These are phyloP conservation scores for Podaxis sp. DNA, from an alignment of 768 basidiomycete genomes.

Conservation along the genomic window DNA sequence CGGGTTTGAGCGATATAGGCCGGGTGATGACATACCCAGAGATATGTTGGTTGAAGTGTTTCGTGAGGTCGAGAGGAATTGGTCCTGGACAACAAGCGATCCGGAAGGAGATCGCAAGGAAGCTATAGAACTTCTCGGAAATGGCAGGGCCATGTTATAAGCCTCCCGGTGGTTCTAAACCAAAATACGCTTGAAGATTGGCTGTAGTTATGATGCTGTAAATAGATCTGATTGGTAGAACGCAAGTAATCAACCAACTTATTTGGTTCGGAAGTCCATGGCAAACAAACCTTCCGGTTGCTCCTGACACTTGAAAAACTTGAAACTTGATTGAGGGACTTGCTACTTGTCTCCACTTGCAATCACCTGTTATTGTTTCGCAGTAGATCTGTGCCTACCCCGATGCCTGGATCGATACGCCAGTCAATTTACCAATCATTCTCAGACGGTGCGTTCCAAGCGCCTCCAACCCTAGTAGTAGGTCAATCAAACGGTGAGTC, in stretches of 20 bases:
- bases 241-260: not conserved
- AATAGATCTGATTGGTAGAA: not conserved
- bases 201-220: no score
- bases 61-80: conserved; percentile 19
- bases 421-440: no score
- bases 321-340: no score
- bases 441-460: no score
- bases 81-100: conserved; percentile 26
- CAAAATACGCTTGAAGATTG: not conserved
- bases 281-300: not conserved
- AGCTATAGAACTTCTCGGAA: conserved; percentile 12
- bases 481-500: not conserved
- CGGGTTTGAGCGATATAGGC: conserved; percentile 23
- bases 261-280: not conserved
- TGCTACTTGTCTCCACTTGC: no score
- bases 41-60: conserved; percentile 21
- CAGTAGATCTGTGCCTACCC: no score
- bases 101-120: conserved; percentile 22
- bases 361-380: no score
- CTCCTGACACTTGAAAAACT: no score
- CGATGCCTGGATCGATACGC: no score
- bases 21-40: conserved; percentile 23
- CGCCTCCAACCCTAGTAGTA: no score
- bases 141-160: not conserved
- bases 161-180: not conserved